A percentile compares a stretch with the other conserved stretches of the same genome.
phyloP scores from a whole-genome alignment of 1,284 basidiomycete species.

The Apiotrichum sp. region DNA sequence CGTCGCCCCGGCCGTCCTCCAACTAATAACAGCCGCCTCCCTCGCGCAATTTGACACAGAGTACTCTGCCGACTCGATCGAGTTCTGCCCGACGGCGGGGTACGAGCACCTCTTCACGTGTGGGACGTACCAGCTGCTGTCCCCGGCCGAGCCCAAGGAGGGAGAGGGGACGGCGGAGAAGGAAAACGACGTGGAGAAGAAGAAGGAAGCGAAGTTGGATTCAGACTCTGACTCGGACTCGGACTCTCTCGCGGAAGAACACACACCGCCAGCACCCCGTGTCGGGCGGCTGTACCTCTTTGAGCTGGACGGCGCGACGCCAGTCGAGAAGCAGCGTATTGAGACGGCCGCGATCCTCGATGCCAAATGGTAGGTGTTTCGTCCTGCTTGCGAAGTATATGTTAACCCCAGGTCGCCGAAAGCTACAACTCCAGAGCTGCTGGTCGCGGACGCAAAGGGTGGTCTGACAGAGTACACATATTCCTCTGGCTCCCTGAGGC shows the following conservation, averaged over 20 bases:
- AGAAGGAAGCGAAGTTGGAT: slow-evolving; percentile 7
- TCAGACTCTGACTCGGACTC: background rate
- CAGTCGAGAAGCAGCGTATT: slow-evolving; percentile 58
- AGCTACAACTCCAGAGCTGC: slow-evolving; percentile 46
- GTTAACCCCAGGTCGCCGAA: background rate
- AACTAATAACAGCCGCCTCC: slow-evolving; percentile 22
- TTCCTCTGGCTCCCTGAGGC: background rate
- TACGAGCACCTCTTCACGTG: slow-evolving; percentile 66
- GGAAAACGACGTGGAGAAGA: background rate
- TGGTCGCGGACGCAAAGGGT: slow-evolving; percentile 77
- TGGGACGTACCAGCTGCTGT: slow-evolving; percentile 75
- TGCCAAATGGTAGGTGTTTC: slow-evolving; percentile 69
- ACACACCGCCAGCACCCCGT: slow-evolving; percentile 47
- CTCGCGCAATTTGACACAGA: slow-evolving; percentile 57
- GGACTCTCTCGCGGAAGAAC: background rate
- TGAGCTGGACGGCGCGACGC: slow-evolving; percentile 6
- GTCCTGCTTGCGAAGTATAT: background rate
- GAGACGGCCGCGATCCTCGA: slow-evolving; percentile 79
- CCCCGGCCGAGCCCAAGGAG: slow-evolving; percentile 21
- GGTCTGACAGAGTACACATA: slow-evolving; percentile 60
- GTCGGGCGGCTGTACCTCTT: slow-evolving; percentile 47
- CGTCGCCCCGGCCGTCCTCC: background rate
- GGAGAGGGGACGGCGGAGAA: background rate
- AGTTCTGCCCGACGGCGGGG: slow-evolving; percentile 70
- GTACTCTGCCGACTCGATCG: slow-evolving; percentile 81